These are phyloP conservation scores for Alternaria arbusti DNA, from an alignment of 2,329 filamentous ascomycete genomes.

Conservation along the genomic window DNA sequence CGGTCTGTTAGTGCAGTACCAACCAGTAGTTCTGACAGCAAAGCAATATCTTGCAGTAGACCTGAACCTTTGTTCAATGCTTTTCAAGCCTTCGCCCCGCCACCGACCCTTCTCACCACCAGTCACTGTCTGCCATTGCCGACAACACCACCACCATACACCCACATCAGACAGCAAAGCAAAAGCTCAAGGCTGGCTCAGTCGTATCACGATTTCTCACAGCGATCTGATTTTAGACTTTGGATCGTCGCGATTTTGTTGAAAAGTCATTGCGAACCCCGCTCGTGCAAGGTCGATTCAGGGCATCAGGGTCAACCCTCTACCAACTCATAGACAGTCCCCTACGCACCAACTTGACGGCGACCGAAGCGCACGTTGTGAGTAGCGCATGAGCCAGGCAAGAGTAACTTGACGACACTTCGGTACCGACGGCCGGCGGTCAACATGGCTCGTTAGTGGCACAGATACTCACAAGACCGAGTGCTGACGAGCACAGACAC, in stretches of 20 bases:
- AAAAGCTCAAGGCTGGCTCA: background rate
- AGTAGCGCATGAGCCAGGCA: background rate
- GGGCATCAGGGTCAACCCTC: background rate
- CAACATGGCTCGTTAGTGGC: constrained; percentile 28
- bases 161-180: constrained; percentile 8
- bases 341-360: constrained; percentile 1
- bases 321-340: background rate
- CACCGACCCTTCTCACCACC: background rate
- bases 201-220: background rate
- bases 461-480: constrained; percentile 6
- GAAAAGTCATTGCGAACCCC: background rate
- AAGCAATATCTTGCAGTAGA: background rate
- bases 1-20: background rate
- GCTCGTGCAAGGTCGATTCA: background rate
- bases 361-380: background rate
- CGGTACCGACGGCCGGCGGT: background rate
- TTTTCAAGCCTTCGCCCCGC: constrained; percentile 3
- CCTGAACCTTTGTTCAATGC: background rate
- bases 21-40: background rate
- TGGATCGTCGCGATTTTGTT: background rate
- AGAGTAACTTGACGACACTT: background rate
- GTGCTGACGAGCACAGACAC: constrained; percentile 27
- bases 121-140: background rate
- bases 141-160: background rate
- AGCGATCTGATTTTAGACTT: background rate